Conservation (phyloP, 148 eudicot species). For the Bassia scoparia region DNA sequence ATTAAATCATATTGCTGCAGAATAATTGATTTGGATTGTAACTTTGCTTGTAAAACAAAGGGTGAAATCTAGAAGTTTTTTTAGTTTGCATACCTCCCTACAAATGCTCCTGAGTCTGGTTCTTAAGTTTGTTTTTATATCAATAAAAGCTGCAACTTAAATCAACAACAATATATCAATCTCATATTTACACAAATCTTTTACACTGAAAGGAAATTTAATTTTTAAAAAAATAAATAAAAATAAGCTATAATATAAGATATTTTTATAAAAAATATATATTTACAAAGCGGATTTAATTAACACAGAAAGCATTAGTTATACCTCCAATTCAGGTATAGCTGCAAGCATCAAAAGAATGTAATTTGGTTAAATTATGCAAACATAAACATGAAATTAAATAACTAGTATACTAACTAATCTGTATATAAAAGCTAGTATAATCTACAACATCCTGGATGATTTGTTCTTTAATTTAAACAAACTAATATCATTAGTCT, state of each 20-base stretch:
- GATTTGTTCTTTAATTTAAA: no score
- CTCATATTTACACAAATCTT: background rate
- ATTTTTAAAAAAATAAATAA: background rate
- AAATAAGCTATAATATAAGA: background rate
- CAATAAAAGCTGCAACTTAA: slow-evolving; percentile 18
- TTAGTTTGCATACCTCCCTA: slow-evolving; percentile 20
- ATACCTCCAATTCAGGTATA: slow-evolving; percentile 24
- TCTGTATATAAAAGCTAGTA: no score
- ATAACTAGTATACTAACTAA: background rate
- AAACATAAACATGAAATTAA: slow-evolving; percentile 1
- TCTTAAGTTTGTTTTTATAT: slow-evolving; percentile 3
- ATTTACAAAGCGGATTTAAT: no score
- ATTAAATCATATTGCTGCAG: no score
- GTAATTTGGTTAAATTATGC: slow-evolving; percentile 1
- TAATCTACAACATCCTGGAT: no score
- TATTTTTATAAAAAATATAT: no score
- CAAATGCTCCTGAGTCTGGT: slow-evolving; percentile 11
- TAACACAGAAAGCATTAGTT: background rate
- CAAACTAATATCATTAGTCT: no score
- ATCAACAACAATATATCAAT: no score
- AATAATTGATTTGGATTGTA: no score
- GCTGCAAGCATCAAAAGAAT: slow-evolving; percentile 21
- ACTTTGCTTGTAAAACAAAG: background rate
- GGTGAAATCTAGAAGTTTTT: background rate
- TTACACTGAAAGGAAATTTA: background rate